phyloP scores from a whole-genome alignment of 768 basidiomycete species.

The Podaxis carcinomalis region DNA sequence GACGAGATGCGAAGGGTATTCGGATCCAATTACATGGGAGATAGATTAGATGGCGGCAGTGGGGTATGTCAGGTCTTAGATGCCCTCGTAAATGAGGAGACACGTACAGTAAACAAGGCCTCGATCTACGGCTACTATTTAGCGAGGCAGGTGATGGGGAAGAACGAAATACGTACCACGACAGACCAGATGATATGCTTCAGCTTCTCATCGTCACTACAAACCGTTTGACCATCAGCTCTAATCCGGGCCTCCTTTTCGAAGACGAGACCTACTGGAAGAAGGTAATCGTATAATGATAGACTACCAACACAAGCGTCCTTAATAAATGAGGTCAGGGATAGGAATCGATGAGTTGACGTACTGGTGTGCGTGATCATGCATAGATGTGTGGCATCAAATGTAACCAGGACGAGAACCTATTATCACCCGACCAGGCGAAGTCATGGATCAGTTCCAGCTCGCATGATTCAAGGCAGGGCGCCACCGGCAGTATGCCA shows the following conservation, averaged over 20 bases:
- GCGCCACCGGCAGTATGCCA: background rate
- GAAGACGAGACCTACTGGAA: slow-evolving; percentile 26
- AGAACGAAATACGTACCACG: background rate
- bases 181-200: slow-evolving; percentile 14
- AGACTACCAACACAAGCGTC: slow-evolving; percentile 26
- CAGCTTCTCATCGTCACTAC: slow-evolving; percentile 8
- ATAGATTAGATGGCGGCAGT: background rate
- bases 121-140: slow-evolving; percentile 29
- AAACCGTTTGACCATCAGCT: background rate
- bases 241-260: background rate
- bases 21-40: background rate
- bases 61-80: background rate
- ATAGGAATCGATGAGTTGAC: slow-evolving; percentile 13
- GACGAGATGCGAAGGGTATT: background rate
- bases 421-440: slow-evolving; percentile 6
- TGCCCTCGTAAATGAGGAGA: background rate
- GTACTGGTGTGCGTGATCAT: slow-evolving; percentile 43
- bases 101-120: slow-evolving; percentile 40
- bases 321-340: background rate
- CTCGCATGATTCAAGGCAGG: too few species aligned
- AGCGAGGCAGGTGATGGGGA: background rate
- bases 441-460: background rate
- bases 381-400: slow-evolving; percentile 45
- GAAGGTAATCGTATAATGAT: slow-evolving; percentile 43
- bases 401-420: slow-evolving; percentile 25